These are phyloP conservation scores for Phytophthora brassicae DNA, from an alignment of 352 stramenopile species.

Conservation along the genomic window DNA sequence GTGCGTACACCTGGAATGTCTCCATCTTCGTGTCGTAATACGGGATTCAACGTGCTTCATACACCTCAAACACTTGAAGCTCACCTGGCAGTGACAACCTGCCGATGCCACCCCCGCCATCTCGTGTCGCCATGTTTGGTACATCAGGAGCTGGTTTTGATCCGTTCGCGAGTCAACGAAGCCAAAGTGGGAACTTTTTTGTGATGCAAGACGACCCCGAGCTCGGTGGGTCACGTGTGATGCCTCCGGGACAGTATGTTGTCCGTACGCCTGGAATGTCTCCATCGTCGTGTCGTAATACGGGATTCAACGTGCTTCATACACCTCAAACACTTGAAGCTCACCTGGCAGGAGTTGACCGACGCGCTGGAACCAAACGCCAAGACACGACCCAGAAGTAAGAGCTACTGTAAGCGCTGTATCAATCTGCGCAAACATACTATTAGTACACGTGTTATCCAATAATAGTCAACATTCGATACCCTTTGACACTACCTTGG, in stretches of 20 bases:
- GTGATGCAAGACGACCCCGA: constrained; percentile 44
- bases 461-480: no score
- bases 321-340: constrained; percentile 5
- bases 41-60: constrained; percentile 11
- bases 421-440: no score
- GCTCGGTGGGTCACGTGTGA: constrained; percentile 23
- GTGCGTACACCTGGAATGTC: constrained; percentile 17
- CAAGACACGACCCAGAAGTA: background rate
- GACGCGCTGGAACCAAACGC: background rate
- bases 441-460: background rate
- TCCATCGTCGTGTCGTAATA: constrained; percentile 8
- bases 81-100: constrained; percentile 10
- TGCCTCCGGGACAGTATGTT: constrained; percentile 35
- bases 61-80: constrained; percentile 5
- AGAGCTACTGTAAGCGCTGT: no score
- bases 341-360: background rate
- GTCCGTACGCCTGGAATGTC: constrained; percentile 16
- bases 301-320: constrained; percentile 11
- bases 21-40: constrained; percentile 8
- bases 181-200: constrained; percentile 50
- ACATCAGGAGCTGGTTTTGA: constrained; percentile 45
- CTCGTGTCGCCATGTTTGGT: constrained; percentile 70
- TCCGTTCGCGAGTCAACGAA: constrained; percentile 42
- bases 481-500: no score
- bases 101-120: constrained; percentile 46